phyloP scores from a whole-genome alignment of 371 early-diverging fungal genomes.

The Saksenaea vasiformis region DNA sequence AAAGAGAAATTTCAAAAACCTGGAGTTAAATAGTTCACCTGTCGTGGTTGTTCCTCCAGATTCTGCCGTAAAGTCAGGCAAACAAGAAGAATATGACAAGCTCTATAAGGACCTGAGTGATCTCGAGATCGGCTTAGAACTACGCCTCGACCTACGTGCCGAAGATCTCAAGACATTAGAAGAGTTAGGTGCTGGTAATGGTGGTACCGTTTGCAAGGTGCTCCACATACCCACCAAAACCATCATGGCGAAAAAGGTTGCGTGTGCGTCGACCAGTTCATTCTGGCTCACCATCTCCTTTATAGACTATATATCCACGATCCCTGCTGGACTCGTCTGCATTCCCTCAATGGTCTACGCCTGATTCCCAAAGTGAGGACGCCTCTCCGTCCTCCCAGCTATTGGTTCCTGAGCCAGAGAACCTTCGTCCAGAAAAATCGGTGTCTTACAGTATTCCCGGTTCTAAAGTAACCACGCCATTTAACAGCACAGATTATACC shows the following conservation, averaged over 20 bases:
- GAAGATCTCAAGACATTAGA: slow-evolving; percentile 75
- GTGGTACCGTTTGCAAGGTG: slow-evolving; percentile 76
- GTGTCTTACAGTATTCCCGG: slow-evolving; percentile 16
- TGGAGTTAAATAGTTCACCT: slow-evolving; percentile 55
- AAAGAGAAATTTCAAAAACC: slow-evolving; percentile 76
- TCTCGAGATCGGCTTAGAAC: slow-evolving; percentile 69
- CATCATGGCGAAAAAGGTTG: slow-evolving; percentile 81
- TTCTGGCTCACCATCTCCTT: not conserved
- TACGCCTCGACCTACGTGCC: slow-evolving; percentile 67
- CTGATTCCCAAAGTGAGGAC: not conserved
- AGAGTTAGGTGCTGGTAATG: slow-evolving; percentile 82
- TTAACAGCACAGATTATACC: slow-evolving; percentile 57
- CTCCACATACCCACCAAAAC: slow-evolving; percentile 69
- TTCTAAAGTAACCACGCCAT: not conserved
- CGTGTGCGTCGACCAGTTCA: not conserved
- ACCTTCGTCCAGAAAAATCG: slow-evolving; percentile 12
- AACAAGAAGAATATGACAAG: slow-evolving; percentile 28
- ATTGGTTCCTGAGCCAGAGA: not conserved
- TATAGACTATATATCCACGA: slow-evolving; percentile 16
- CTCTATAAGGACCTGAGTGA: slow-evolving; percentile 30
- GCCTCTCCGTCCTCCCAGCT: not conserved
- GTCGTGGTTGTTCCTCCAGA: slow-evolving; percentile 21
- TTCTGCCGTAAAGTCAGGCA: slow-evolving; percentile 17
- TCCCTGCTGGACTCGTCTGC: slow-evolving; percentile 26
- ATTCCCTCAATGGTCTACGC: slow-evolving; percentile 10